phyloP scores from a whole-genome alignment of 2,329 filamentous ascomycete genomes.

The Claviceps quebecensis region DNA sequence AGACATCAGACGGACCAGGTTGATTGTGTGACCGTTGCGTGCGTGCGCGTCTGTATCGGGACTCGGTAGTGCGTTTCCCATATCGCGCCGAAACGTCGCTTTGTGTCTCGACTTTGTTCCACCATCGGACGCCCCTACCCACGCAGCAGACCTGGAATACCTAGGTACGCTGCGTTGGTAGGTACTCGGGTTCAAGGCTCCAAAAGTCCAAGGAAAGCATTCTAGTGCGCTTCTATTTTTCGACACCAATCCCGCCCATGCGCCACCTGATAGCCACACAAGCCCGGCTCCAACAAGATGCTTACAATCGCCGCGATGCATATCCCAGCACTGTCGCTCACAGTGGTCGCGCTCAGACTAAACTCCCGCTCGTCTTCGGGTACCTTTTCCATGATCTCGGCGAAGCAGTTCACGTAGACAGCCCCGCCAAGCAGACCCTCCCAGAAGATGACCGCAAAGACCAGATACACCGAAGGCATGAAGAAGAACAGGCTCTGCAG shows the following conservation, averaged over 20 bases:
- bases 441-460: slow-evolving; percentile 83
- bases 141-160: not conserved
- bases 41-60: not conserved
- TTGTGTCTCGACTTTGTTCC: too few species aligned
- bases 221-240: slow-evolving; percentile 29
- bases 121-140: not conserved
- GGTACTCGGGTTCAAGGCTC: too few species aligned
- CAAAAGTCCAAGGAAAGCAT: too few species aligned
- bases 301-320: slow-evolving; percentile 76
- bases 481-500: slow-evolving; percentile 68
- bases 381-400: slow-evolving; percentile 78
- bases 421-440: slow-evolving; percentile 81
- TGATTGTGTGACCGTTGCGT: not conserved
- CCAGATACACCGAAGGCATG: slow-evolving; percentile 71
- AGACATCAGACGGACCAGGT: not conserved
- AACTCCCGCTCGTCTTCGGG: slow-evolving; percentile 73
- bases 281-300: slow-evolving; percentile 64
- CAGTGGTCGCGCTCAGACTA: slow-evolving; percentile 75
- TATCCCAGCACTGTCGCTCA: slow-evolving; percentile 84
- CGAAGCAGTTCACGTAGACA: slow-evolving; percentile 94
- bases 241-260: slow-evolving; percentile 65
- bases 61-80: not conserved
- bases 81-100: too few species aligned
- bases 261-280: slow-evolving; percentile 76
- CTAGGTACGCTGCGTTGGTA: too few species aligned